Evolutionary conservation across 179 eudicot species (phyloP), one percentile per base, ranked within the genome.

Genomic region (Camellia oleifera): DNA sequence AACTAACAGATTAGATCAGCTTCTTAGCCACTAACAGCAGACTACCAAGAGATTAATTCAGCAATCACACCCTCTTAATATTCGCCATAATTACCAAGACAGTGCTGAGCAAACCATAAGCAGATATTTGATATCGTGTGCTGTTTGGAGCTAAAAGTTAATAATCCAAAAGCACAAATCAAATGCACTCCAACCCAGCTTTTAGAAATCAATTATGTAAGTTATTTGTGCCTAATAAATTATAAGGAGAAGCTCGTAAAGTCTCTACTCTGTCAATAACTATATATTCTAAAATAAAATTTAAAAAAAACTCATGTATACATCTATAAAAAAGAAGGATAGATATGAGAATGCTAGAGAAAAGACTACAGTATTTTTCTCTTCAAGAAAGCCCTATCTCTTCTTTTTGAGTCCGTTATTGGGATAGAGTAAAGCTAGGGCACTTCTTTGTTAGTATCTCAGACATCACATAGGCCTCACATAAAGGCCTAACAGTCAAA

Each of bases 381-480:
- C 5, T 48, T 65, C 40, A n/a, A 0, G 40, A 7, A 5, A 61
- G 40, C 40, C 40, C 40, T 32, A 32, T 32, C 40, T 32, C 40
- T 32, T 32, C 40, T 32, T 32, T 32, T 1, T 63, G 9, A 63
- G 40, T n/a, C 18, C 32, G 0, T 4, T n/a, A 8, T 10, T 23
- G 45, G 8, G 14, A 32, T 32, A 32, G 40, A 32, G 40, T 57
- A 57, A 14, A 40, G 13, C 23, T 23, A 0, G 13, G 80, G 54
- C 73, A 67, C 61, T 50, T 20, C 50, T 26, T 15, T 46, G 50
- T 6, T 40, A 40, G 44, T 66, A 66, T 66, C 8, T 20, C 42
- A 52, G 61, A 72, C 0, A 20, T 23, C 26, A 14, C 53, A 57
- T 18, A 69, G 76, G 12, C 26, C 57, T 65, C 84, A 67, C 66